phyloP scores from a whole-genome alignment of 306 rosid genomes.

The Trifolium subterraneum region DNA sequence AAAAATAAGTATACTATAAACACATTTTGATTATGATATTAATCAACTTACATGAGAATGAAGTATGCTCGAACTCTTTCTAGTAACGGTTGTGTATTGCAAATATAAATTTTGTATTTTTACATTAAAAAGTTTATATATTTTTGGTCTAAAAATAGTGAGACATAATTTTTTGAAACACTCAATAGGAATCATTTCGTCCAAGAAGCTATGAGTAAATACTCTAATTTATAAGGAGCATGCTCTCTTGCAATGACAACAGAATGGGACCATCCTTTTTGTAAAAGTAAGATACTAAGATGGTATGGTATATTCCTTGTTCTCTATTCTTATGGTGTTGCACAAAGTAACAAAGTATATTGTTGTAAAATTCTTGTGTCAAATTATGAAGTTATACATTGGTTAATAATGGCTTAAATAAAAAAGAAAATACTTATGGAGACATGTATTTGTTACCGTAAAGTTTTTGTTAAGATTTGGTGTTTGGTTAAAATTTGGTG shows the following conservation, averaged over 20 bases:
- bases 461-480: no score
- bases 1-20: neutral
- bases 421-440: neutral
- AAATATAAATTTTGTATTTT: neutral
- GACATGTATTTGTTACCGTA: neutral
- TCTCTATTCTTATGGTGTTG: neutral
- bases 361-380: neutral
- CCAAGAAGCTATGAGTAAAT: neutral
- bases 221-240: neutral
- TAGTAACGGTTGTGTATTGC: neutral
- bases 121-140: neutral
- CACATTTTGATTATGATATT: neutral
- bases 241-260: neutral
- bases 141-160: neutral
- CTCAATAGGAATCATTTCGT: constrained; percentile 1
- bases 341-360: no score
- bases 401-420: neutral
- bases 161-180: neutral
- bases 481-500: no score
- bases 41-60: neutral
- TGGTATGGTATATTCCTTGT: neutral
- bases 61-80: neutral
- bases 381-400: neutral
- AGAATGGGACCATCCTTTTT: constrained; percentile 17
- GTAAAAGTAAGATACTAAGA: neutral